Conservation (phyloP, 495 filamentous ascomycete genomes). For the Tuber magnatum region DNA sequence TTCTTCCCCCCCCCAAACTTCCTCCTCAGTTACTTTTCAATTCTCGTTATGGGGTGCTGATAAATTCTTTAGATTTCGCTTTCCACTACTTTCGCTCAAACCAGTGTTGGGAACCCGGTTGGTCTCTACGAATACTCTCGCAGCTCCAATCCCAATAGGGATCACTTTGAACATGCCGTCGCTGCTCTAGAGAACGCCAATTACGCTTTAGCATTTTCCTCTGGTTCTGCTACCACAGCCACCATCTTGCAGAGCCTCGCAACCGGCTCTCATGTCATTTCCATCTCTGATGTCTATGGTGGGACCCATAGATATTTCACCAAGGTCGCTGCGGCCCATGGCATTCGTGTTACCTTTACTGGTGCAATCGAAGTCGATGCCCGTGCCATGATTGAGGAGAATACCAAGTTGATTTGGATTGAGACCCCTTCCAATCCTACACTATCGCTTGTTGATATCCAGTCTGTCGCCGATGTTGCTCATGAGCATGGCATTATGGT, state of each 20-base stretch:
- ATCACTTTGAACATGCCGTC: constrained; percentile 86
- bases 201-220: constrained; percentile 89
- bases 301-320: constrained; percentile 99
- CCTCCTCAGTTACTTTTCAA: neutral
- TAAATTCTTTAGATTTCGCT: constrained; percentile 70
- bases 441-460: constrained; percentile 82
- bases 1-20: constrained; percentile 23
- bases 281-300: constrained; percentile 94
- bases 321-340: constrained; percentile 89
- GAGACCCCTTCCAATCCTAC: constrained; percentile 94
- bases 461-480: constrained; percentile 68
- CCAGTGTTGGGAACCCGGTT: constrained; percentile 72
- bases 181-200: constrained; percentile 87
- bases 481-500: constrained; percentile 86
- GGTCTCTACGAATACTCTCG: constrained; percentile 85
- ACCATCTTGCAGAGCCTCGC: constrained; percentile 88
- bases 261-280: constrained; percentile 85
- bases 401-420: constrained; percentile 97
- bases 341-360: constrained; percentile 89
- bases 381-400: constrained; percentile 69
- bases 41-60: neutral
- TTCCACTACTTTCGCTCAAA: constrained; percentile 88
- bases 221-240: constrained; percentile 89
- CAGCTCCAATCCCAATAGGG: constrained; percentile 84
- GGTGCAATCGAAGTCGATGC: constrained; percentile 83